These are phyloP conservation scores for Dictyostelium intermedium DNA, from an alignment of 78 protist genomes.

Conservation along the genomic window DNA sequence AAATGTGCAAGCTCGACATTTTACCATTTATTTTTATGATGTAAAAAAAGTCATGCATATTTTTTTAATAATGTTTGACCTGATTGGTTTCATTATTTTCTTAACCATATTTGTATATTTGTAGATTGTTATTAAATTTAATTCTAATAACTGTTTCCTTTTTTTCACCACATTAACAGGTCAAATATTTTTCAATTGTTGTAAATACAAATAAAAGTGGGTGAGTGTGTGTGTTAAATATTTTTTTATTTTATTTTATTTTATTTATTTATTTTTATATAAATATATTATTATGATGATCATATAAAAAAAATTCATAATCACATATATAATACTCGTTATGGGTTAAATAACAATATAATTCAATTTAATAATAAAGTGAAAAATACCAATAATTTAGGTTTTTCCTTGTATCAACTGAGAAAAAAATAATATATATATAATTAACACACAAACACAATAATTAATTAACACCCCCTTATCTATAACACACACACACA, in stretches of 20 bases:
- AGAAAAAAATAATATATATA: background rate
- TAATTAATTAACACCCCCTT: background rate
- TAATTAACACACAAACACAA: background rate
- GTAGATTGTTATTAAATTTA: background rate
- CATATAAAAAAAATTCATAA: background rate
- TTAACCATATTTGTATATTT: background rate
- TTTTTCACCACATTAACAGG: background rate
- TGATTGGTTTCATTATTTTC: background rate
- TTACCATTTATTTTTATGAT: no score
- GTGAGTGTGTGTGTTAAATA: no score
- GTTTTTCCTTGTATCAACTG: background rate
- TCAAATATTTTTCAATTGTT: background rate
- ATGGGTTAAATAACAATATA: background rate
- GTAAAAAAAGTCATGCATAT: no score
- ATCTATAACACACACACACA: background rate
- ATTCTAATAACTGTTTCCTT: background rate
- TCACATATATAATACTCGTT: no score
- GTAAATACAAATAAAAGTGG: no score
- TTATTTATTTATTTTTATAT: no score
- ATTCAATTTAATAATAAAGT: background rate
- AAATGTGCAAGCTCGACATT: no score
- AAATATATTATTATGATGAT: background rate
- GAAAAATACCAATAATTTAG: background rate
- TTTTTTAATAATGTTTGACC: background rate
- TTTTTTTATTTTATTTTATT: no score